Conservation (phyloP, 2,329 filamentous ascomycete species). For the Fusarium agapanthi region DNA sequence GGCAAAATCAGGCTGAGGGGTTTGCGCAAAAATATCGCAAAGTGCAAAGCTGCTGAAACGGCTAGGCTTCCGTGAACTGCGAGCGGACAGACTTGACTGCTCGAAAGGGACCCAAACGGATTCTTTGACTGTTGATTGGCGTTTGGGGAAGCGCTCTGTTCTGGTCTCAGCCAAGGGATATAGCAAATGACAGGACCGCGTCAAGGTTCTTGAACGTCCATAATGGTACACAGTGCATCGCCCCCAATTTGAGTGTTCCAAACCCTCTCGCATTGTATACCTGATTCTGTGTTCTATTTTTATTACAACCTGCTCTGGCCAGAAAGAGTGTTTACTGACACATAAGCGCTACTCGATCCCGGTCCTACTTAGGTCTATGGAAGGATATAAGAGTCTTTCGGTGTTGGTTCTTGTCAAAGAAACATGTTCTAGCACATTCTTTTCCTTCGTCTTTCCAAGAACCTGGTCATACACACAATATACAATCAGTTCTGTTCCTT, state of each 20-base stretch:
- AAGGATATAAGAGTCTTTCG: background rate
- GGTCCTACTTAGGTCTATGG: background rate
- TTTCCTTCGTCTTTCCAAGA: background rate
- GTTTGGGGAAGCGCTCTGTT: background rate
- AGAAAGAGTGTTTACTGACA: too few relatives aligned
- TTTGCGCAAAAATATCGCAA: background rate
- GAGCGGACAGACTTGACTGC: background rate
- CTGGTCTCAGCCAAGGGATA: background rate
- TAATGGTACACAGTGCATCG: background rate
- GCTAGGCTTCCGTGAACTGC: background rate
- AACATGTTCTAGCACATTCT: background rate
- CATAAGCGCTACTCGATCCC: background rate
- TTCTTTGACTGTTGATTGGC: background rate
- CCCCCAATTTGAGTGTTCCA: background rate
- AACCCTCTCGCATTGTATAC: background rate
- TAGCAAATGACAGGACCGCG: background rate
- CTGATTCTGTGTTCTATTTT: background rate
- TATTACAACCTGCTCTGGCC: background rate
- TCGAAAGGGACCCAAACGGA: too few relatives aligned
- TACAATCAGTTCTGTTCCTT: background rate
- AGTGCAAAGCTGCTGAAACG: background rate
- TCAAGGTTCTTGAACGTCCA: background rate
- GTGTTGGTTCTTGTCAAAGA: background rate
- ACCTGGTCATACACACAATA: background rate
- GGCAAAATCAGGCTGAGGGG: background rate